Evolutionary conservation across 1,139 yeast species (phyloP).

Genomic region (Debaryomyces sp.): DNA sequence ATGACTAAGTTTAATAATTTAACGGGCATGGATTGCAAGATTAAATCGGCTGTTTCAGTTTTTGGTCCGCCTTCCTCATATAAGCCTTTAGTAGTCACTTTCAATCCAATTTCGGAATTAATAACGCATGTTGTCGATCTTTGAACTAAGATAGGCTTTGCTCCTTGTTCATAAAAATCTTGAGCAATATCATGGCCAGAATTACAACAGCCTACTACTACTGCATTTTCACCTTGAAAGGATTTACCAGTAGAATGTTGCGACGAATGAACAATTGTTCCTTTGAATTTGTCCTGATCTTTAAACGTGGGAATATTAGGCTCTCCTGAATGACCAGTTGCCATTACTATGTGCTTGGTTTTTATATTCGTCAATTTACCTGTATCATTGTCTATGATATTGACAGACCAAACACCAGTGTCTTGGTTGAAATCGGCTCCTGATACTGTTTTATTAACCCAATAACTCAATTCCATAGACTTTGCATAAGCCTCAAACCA

Average conservation of each 20-base stretch:
- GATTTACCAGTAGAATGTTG: slow-evolving; percentile 40
- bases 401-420: slow-evolving; percentile 32
- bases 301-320: slow-evolving; percentile 43
- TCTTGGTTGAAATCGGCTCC: slow-evolving; percentile 32
- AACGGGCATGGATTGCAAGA: slow-evolving; percentile 33
- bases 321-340: slow-evolving; percentile 48
- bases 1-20: slow-evolving; percentile 21
- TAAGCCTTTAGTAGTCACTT: slow-evolving; percentile 28
- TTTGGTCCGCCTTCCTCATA: slow-evolving; percentile 39
- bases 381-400: slow-evolving; percentile 26
- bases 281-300: slow-evolving; percentile 38
- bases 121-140: slow-evolving; percentile 47
- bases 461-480: slow-evolving; percentile 39
- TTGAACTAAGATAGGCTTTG: slow-evolving; percentile 44
- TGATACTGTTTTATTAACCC: slow-evolving; percentile 33
- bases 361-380: slow-evolving; percentile 10
- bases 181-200: slow-evolving; percentile 50
- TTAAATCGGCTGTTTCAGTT: slow-evolving; percentile 38
- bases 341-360: slow-evolving; percentile 22
- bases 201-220: slow-evolving; percentile 47
- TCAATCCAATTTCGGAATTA: slow-evolving; percentile 34
- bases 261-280: slow-evolving; percentile 42
- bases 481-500: slow-evolving; percentile 43
- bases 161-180: slow-evolving; percentile 46
- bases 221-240: slow-evolving; percentile 39